A percentile compares a stretch with the other conserved stretches of the same genome.
Evolutionary conservation across 2,329 filamentous ascomycete species (phyloP).

Genomic region (Nectriaceae sp.): DNA sequence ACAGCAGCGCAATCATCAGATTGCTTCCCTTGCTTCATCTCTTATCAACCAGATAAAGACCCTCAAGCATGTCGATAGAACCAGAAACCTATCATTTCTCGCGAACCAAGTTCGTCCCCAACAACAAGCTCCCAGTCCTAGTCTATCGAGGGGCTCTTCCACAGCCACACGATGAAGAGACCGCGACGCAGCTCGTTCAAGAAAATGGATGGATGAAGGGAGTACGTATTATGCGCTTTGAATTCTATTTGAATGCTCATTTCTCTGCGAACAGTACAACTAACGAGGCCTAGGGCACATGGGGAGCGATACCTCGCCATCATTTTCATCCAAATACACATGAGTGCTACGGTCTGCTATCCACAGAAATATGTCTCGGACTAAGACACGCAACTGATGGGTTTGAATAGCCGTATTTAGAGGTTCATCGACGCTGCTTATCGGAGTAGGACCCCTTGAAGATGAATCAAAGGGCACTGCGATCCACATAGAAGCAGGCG

Average conservation of each 20-base stretch:
- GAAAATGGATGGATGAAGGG: conserved; percentile 1
- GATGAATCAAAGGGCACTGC: background rate
- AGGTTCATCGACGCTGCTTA: conserved; percentile 6
- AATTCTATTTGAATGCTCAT: too few species aligned
- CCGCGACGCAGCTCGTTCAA: background rate
- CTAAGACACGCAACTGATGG: too few species aligned
- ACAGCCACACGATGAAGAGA: background rate
- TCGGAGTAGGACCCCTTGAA: conserved; percentile 7
- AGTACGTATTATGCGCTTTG: too few species aligned
- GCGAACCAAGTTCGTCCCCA: conserved; percentile 1
- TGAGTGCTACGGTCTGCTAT: conserved; percentile 1
- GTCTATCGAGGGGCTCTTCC: conserved; percentile 2
- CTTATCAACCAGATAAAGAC: too few species aligned
- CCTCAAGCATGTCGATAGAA: too few species aligned
- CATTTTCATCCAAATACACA: conserved; percentile 7
- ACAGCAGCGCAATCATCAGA: too few species aligned
- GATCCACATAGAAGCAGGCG: conserved; percentile 1
- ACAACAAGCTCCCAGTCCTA: background rate
- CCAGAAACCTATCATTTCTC: conserved; percentile 1
- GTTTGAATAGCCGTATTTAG: conserved; percentile 1
- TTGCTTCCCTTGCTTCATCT: too few species aligned
- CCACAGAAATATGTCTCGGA: too few species aligned
- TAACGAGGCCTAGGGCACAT: conserved; percentile 2
- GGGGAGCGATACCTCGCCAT: conserved; percentile 1
- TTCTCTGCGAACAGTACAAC: background rate